Conservation (phyloP, 495 filamentous ascomycete genomes). For the Hyaloscypha variabilis region DNA sequence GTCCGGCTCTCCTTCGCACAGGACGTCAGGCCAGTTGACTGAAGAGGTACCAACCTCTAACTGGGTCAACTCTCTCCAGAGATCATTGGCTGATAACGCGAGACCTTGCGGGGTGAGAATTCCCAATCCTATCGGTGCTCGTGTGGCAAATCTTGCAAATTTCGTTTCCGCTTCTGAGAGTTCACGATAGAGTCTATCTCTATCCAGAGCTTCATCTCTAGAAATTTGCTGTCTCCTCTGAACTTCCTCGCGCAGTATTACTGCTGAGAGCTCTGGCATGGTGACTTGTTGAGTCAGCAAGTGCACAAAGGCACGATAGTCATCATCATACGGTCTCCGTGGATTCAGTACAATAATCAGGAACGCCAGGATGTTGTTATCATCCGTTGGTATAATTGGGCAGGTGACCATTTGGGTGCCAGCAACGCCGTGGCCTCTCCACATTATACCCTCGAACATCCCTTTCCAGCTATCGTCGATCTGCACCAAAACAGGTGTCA, state of each 20-base stretch:
- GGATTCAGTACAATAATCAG: conserved; percentile 47
- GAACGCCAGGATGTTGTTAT: conserved; percentile 44
- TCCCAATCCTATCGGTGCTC: conserved; percentile 69
- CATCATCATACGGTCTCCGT: conserved; percentile 41
- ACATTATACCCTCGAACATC: conserved; percentile 59
- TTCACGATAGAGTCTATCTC: conserved; percentile 65
- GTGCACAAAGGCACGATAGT: conserved; percentile 61
- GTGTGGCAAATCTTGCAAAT: conserved; percentile 71
- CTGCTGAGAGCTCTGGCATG: conserved; percentile 68
- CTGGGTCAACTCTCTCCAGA: conserved; percentile 63
- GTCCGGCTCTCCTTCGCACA: conserved; percentile 52
- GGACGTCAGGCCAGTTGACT: conserved; percentile 34
- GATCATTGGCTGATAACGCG: conserved; percentile 68
- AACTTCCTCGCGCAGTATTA: conserved; percentile 73
- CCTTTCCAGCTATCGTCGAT: conserved; percentile 52
- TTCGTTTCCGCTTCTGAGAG: conserved; percentile 67
- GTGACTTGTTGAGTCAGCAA: conserved; percentile 66
- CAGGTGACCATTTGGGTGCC: conserved; percentile 64
- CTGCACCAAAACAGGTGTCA: conserved; percentile 55
- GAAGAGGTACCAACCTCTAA: conserved; percentile 43
- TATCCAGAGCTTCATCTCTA: conserved; percentile 60
- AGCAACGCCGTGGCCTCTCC: conserved; percentile 63
- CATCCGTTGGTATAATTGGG: conserved; percentile 63
- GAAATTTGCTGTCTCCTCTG: conserved; percentile 63
- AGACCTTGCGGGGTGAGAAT: conserved; percentile 61